These are phyloP conservation scores for Eucalyptus tenuipes DNA, from an alignment of 345 rosid species.

Conservation along the genomic window DNA sequence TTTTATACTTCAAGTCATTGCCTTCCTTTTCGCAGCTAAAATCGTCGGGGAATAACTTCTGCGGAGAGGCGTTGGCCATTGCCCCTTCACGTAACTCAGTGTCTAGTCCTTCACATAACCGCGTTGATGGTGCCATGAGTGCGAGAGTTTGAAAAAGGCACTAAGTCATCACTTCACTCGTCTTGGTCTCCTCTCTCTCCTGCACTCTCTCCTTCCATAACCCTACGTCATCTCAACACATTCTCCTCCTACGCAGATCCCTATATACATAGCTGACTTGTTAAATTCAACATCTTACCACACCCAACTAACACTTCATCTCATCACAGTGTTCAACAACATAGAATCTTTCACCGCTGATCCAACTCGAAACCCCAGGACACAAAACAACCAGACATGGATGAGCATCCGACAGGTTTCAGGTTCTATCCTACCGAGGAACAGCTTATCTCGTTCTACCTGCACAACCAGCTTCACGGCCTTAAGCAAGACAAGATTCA, in stretches of 20 bases:
- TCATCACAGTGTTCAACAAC: not conserved
- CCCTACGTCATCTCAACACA: not conserved
- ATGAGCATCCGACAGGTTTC: slow-evolving; percentile 14
- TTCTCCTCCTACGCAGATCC: not conserved
- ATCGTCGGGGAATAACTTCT: not conserved
- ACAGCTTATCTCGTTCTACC: slow-evolving; percentile 64
- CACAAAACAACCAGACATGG: not conserved
- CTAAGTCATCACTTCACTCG: not conserved
- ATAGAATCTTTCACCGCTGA: slow-evolving; percentile 1
- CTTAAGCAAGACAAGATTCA: slow-evolving; percentile 21
- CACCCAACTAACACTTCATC: not conserved
- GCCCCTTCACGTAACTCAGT: not conserved
- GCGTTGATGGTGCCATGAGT: not conserved
- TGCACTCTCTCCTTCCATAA: not conserved
- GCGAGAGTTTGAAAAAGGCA: not conserved
- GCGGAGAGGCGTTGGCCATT: not conserved
- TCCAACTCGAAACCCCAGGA: not conserved
- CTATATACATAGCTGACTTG: not conserved
- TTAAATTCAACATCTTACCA: not conserved
- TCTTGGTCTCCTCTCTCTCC: not conserved
- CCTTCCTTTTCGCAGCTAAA: no score
- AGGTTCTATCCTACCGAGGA: slow-evolving; percentile 93
- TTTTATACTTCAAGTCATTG: no score
- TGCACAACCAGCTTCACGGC: slow-evolving; percentile 55
- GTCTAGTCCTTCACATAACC: not conserved